Conservation (phyloP, 176 grass and related monocot genomes). For the Tillandsia leiboldiana region DNA sequence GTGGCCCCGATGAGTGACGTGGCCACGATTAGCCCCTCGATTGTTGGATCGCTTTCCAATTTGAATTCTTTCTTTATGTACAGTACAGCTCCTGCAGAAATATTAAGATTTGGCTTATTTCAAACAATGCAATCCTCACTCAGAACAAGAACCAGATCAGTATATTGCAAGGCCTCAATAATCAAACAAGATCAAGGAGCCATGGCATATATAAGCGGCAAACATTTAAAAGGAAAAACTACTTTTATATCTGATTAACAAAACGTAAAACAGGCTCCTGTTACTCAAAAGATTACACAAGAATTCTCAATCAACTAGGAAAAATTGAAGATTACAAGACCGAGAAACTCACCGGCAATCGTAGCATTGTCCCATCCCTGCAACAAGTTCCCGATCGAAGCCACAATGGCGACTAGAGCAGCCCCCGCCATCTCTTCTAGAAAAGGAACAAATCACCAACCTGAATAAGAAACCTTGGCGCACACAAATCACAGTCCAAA, state of each 20-base stretch:
- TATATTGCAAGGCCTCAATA: background rate
- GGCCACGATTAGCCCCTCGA: conserved; percentile 83
- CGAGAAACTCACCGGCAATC: conserved; percentile 47
- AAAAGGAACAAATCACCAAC: background rate
- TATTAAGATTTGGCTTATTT: background rate
- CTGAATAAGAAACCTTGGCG: background rate
- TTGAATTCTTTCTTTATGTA: conserved; percentile 91
- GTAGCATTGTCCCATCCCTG: conserved; percentile 91
- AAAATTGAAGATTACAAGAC: background rate
- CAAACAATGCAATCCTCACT: background rate
- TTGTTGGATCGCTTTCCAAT: conserved; percentile 46
- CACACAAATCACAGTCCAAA: no score
- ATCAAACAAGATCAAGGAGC: no score
- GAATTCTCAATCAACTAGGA: no score
- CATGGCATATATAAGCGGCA: no score
- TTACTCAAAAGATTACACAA: no score
- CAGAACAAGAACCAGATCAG: background rate
- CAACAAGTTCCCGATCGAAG: conserved; percentile 68
- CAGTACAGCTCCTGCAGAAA: conserved; percentile 55
- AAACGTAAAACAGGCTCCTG: no score
- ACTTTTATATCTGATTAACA: no score
- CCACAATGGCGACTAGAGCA: conserved; percentile 52
- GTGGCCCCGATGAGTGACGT: conserved; percentile 89
- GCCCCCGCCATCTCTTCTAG: conserved; percentile 38
- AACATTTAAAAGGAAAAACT: no score